A percentile compares a stretch with the other conserved stretches of the same genome.
Conservation (phyloP, 441 rosid genomes). For the Jatropha podagrica region DNA sequence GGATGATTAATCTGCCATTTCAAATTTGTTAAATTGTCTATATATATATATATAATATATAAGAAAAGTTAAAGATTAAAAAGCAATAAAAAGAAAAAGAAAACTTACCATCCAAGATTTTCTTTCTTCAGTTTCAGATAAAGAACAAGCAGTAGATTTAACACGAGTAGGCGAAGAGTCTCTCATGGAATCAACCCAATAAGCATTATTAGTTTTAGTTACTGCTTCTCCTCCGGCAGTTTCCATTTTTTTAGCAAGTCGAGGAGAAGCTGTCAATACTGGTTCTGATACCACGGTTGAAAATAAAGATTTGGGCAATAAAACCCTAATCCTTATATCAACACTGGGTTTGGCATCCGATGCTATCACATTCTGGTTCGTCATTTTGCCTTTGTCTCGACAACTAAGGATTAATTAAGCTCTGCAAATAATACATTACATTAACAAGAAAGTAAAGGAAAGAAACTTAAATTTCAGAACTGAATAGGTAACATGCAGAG, state of each 20-base stretch:
- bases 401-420: not conserved
- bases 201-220: slow-evolving; percentile 49
- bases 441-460: not conserved
- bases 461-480: not conserved
- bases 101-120: slow-evolving; percentile 66
- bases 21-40: too few species aligned
- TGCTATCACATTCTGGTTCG: slow-evolving; percentile 57
- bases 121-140: slow-evolving; percentile 31
- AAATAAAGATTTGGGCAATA: slow-evolving; percentile 35
- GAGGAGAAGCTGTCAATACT: slow-evolving; percentile 52
- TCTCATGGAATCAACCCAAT: slow-evolving; percentile 76
- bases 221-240: slow-evolving; percentile 29
- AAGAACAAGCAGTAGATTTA: slow-evolving; percentile 46
- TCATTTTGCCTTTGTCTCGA: slow-evolving; percentile 28
- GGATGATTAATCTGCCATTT: slow-evolving; percentile 61
- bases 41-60: not conserved
- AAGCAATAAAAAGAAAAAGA: not conserved
- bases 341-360: slow-evolving; percentile 37
- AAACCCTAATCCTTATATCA: slow-evolving; percentile 31
- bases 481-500: not conserved
- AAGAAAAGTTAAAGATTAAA: not conserved
- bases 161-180: slow-evolving; percentile 83
- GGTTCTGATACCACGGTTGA: slow-evolving; percentile 38
- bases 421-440: not conserved
- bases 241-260: slow-evolving; percentile 45